Evolutionary conservation across 2,329 filamentous ascomycete species (phyloP), one percentile per base, ranked within the genome.

Genomic region (Penicillium sp.): DNA sequence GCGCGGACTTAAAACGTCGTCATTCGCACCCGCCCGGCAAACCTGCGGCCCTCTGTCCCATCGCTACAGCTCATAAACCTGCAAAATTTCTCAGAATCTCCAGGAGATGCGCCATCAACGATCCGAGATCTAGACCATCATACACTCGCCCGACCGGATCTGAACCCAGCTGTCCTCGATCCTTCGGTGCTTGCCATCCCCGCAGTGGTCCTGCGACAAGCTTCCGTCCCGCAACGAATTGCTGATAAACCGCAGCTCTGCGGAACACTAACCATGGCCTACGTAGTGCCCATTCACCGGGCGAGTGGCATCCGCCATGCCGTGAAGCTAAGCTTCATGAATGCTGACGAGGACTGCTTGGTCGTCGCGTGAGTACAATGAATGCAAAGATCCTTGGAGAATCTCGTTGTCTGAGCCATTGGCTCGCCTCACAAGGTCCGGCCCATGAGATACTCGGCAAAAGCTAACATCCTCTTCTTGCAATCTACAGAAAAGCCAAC

Each of bases 221-320:
- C 59, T 60, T 39, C 38, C n/a, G 34, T 14, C 41, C 54, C 43
- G 51, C 59, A 56, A 20, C 51, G 52, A 57, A 57, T 59, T 52
- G 59, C 41, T 38, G 47, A 34, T 42, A 41, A 4, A 53, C 25
- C 52, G 52, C 47, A 55, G 54, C 39, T 52, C 22, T 31, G 25
- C 51, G n/a, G 39, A 37, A 58, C 34, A 35, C 43, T 20, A 56
- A 70, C 54, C 60, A 99, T 99, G 95, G 90, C 95, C 54, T 99
- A 98, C 76, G 82, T 99, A 71, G 92, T 92, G 62, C 93, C 95
- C 41, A 95, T 99, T 58, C 95, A 99, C 76, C 86, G 88, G 69
- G 90, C 95, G 25, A 97, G 91, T 75, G 96, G 92, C 80, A 88
- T 97, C 64, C 88, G 93, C 57, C 90, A 96, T 84, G 94, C 93